Conservation (phyloP, 2,329 filamentous ascomycete species). For the Fusarium sp. region DNA sequence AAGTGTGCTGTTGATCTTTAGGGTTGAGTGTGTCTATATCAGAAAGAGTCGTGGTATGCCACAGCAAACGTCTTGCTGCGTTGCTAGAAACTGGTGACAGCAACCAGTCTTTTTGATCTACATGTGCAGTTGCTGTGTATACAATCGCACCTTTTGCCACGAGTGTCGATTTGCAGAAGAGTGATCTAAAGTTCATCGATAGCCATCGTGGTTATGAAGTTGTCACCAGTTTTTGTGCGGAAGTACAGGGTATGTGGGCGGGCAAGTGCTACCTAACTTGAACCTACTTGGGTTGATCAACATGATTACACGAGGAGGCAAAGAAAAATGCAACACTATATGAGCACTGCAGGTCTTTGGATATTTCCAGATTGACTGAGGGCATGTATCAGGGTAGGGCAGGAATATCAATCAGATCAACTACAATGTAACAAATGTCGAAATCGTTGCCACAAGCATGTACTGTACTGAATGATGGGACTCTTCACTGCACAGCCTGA, state of each 20-base stretch:
- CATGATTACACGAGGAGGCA: neutral
- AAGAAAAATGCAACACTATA: neutral
- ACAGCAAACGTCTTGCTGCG: neutral
- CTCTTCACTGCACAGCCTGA: neutral
- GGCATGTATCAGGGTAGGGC: neutral
- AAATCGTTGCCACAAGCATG: neutral
- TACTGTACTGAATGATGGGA: neutral
- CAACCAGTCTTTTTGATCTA: neutral
- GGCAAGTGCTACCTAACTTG: neutral
- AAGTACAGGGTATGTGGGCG: slow-evolving; percentile 2
- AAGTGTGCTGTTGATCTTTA: neutral
- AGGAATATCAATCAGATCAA: neutral
- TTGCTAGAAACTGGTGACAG: neutral
- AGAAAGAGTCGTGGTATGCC: neutral
- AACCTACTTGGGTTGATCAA: neutral
- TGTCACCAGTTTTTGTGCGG: neutral
- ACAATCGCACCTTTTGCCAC: neutral
- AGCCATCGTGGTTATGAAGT: neutral
- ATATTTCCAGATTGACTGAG: neutral
- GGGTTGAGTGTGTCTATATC: neutral
- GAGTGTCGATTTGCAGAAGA: neutral
- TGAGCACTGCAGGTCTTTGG: neutral
- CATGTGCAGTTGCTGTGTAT: neutral
- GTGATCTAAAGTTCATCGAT: neutral
- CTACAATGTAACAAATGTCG: neutral